Evolutionary conservation across 441 rosid genomes (phyloP).

Genomic region (Isatis lusitanica): DNA sequence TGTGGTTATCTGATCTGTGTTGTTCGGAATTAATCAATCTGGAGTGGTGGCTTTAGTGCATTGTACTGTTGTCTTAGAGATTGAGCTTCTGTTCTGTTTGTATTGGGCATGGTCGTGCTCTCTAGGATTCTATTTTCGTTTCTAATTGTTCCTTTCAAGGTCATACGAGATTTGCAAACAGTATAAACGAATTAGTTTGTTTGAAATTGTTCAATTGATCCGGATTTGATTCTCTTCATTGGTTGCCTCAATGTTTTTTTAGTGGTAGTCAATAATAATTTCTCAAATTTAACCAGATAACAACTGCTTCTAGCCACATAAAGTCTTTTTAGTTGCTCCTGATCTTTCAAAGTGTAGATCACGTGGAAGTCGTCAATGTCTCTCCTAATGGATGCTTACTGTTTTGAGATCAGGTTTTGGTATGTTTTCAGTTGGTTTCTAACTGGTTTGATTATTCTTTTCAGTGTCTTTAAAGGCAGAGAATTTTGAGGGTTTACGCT

Average conservation of each 20-base stretch:
- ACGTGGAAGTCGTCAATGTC: neutral
- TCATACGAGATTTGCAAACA: neutral
- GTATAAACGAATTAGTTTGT: neutral
- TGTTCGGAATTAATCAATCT: neutral
- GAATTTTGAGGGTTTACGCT: slow-evolving; percentile 89
- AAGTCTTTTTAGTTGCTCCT: neutral
- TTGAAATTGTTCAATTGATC: neutral
- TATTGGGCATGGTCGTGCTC: neutral
- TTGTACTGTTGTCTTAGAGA: slow-evolving; percentile 4
- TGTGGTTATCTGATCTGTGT: slow-evolving; percentile 22
- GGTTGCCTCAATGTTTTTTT: neutral
- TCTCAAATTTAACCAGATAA: no score
- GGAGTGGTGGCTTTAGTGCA: slow-evolving; percentile 5
- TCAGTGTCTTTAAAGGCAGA: slow-evolving; percentile 97
- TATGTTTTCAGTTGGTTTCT: neutral
- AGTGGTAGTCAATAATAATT: no score
- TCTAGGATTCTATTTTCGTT: neutral
- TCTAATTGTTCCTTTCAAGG: neutral
- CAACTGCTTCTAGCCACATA: neutral
- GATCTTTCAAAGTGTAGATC: neutral
- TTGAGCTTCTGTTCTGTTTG: slow-evolving; percentile 6
- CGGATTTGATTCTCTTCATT: slow-evolving; percentile 3
- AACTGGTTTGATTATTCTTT: slow-evolving; percentile 26
- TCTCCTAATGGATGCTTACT: neutral
- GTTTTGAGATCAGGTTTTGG: neutral